Percentiles rank a stretch among this genome's conserved stretches.
These are phyloP conservation scores for Trichaptum fuscoviolaceum DNA, from an alignment of 768 basidiomycete species.

Conservation along the genomic window DNA sequence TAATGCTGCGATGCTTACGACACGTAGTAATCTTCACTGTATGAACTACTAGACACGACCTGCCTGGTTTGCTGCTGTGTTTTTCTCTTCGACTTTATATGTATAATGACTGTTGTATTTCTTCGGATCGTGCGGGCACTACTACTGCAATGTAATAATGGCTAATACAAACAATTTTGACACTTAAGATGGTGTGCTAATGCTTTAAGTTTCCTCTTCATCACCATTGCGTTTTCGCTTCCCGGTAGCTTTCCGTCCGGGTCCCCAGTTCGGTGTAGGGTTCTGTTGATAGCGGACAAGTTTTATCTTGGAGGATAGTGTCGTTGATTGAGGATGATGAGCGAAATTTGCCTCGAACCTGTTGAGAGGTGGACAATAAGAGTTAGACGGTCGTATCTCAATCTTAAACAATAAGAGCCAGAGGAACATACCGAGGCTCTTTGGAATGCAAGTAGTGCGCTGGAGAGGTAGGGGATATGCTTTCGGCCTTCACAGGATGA, in stretches of 20 bases:
- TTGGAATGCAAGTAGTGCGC: constrained; percentile 63
- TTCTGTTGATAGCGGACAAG: constrained; percentile 89
- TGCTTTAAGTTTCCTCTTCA: constrained; percentile 9
- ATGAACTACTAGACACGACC: neutral
- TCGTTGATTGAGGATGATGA: constrained; percentile 60
- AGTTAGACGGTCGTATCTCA: neutral
- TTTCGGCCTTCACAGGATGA: constrained; percentile 81
- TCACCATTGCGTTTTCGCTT: constrained; percentile 24
- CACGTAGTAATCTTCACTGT: neutral
- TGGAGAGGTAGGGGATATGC: constrained; percentile 71
- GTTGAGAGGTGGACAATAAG: constrained; percentile 11
- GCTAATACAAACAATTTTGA: neutral
- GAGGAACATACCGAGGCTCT: constrained; percentile 53
- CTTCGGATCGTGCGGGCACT: neutral
- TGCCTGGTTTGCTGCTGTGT: constrained; percentile 4
- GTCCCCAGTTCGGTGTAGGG: constrained; percentile 92
- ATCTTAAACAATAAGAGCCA: neutral
- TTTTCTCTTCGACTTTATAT: neutral
- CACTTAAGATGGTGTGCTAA: neutral
- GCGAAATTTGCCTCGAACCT: constrained; percentile 71
- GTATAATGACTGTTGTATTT: neutral
- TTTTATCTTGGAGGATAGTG: constrained; percentile 59
- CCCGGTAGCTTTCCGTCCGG: constrained; percentile 56
- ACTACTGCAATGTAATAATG: neutral
- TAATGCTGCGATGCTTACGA: neutral